phyloP scores from a whole-genome alignment of 805 yeast genomes.

The Danielia reshetovae region DNA sequence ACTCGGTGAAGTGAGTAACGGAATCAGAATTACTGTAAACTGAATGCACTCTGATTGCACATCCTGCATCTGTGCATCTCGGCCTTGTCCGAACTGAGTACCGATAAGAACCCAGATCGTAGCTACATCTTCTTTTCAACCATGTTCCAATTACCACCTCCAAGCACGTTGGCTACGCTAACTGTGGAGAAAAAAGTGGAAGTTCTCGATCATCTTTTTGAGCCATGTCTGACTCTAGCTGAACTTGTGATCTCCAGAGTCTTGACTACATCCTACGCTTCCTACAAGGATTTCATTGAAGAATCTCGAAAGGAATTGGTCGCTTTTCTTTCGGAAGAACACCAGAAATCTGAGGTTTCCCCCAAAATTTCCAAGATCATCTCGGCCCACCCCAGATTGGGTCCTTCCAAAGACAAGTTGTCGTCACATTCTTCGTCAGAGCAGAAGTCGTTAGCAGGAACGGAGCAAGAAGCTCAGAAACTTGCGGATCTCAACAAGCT shows the following conservation, averaged over 20 bases:
- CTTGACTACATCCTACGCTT: conserved; percentile 15
- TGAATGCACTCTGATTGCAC: background rate
- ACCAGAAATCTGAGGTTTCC: conserved; percentile 17
- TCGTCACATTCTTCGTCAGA: conserved; percentile 67
- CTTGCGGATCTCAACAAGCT: conserved; percentile 51
- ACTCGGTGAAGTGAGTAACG: too few relatives aligned
- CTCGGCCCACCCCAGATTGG: conserved; percentile 90
- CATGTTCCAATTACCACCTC: conserved; percentile 9
- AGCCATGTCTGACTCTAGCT: conserved; percentile 52
- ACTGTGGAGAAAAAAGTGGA: conserved; percentile 26
- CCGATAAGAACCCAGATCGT: background rate
- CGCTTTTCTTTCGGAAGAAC: conserved; percentile 24
- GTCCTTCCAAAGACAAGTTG: conserved; percentile 52
- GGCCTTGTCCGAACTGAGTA: background rate
- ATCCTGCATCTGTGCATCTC: background rate
- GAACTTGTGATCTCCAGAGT: conserved; percentile 28
- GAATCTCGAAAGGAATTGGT: conserved; percentile 36
- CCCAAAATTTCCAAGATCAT: conserved; percentile 50
- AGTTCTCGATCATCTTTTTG: conserved; percentile 57
- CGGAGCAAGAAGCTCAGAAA: conserved; percentile 46
- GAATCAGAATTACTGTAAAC: too few relatives aligned
- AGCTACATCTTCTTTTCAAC: background rate
- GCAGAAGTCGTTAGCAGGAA: conserved; percentile 57
- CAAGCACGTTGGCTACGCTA: conserved; percentile 10
- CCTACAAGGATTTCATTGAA: conserved; percentile 42